Evolutionary conservation across 345 rosid genomes (phyloP).

Genomic region (Firmiana major): DNA sequence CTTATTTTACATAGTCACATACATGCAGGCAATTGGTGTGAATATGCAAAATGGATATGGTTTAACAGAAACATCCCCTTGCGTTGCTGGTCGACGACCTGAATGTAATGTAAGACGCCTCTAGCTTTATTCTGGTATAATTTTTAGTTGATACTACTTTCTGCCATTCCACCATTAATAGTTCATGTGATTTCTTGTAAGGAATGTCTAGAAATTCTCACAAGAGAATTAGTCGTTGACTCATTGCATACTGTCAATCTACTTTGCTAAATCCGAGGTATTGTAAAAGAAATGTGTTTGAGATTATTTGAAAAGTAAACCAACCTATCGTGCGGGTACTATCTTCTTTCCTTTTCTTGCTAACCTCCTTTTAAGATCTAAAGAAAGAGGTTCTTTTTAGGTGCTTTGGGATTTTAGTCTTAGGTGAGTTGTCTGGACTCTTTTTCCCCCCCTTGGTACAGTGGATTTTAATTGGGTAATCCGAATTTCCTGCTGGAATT

Average conservation of each 20-base stretch:
- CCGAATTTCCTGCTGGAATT: neutral
- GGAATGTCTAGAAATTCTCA: neutral
- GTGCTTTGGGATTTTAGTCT: neutral
- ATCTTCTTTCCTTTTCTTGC: neutral
- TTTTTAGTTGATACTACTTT: neutral
- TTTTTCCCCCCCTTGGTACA: neutral
- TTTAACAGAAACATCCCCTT: conserved; percentile 90
- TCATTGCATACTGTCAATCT: neutral
- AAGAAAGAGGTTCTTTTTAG: neutral
- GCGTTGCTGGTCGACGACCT: conserved; percentile 60
- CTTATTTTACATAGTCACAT: conserved; percentile 11
- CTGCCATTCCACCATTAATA: neutral
- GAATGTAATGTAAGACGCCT: conserved; percentile 56
- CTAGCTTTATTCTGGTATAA: neutral
- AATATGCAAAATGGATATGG: conserved; percentile 87
- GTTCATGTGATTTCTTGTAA: neutral
- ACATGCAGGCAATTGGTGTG: conserved; percentile 74
- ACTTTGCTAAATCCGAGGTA: neutral
- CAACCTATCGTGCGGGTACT: neutral
- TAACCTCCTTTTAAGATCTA: neutral
- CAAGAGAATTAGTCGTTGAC: neutral
- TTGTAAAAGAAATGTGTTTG: neutral
- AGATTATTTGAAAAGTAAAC: neutral
- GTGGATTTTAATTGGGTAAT: neutral
- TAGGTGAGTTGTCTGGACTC: neutral